A percentile compares a stretch with the other conserved stretches of the same genome.
Evolutionary conservation across 768 basidiomycete genomes (phyloP).

Genomic region (Leccinum disarticulatum): DNA sequence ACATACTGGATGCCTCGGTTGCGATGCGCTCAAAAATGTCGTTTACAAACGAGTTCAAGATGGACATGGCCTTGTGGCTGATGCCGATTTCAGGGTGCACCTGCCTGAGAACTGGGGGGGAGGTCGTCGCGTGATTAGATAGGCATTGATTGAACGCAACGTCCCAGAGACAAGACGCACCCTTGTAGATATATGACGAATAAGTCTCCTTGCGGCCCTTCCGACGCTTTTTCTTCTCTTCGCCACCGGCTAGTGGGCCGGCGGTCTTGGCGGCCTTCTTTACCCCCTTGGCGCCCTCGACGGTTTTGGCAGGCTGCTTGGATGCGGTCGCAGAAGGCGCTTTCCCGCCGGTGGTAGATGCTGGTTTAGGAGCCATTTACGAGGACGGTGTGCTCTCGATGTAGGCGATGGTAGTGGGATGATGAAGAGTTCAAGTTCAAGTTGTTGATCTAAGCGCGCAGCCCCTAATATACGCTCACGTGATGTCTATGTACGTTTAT

Average conservation of each 20-base stretch:
- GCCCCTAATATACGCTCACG: conserved; percentile 38
- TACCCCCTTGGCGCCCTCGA: conserved; percentile 61
- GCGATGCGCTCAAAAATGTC: conserved; percentile 96
- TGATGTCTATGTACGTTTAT: conserved; percentile 31
- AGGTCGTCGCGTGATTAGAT: not conserved
- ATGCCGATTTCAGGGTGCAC: conserved; percentile 99
- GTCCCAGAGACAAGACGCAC: conserved; percentile 36
- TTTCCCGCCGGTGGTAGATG: conserved; percentile 69
- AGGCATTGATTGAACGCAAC: not conserved
- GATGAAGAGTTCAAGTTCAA: conserved; percentile 20
- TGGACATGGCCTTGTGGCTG: conserved; percentile 94
- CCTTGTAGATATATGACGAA: conserved; percentile 91
- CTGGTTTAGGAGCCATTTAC: conserved; percentile 57
- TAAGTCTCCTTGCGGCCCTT: conserved; percentile 90
- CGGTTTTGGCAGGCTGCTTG: conserved; percentile 63
- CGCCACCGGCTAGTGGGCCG: conserved; percentile 57
- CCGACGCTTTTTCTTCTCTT: conserved; percentile 86
- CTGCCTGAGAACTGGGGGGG: conserved; percentile 77
- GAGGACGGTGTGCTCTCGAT: not conserved
- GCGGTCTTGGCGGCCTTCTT: conserved; percentile 69
- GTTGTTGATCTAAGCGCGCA: not conserved
- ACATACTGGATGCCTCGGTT: conserved; percentile 82
- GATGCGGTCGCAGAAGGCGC: conserved; percentile 55
- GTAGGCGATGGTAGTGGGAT: not conserved
- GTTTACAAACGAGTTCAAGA: conserved; percentile 94